These are phyloP conservation scores for Plasmodium vivax DNA, from an alignment of 169 alveolate species.

Conservation along the genomic window DNA sequence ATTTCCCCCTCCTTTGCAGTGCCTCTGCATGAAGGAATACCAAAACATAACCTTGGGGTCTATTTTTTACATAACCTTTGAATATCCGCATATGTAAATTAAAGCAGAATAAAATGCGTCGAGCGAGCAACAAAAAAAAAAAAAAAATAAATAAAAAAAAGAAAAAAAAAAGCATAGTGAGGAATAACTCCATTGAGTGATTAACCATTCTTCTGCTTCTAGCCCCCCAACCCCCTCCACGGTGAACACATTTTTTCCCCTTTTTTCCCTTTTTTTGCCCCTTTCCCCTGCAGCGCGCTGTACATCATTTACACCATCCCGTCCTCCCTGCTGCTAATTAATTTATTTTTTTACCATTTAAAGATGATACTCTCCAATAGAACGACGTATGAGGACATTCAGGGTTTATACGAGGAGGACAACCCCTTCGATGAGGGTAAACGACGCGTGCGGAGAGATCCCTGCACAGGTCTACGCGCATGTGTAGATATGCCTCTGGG, in stretches of 20 bases:
- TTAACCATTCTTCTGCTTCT: not conserved
- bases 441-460: not conserved
- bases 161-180: not conserved
- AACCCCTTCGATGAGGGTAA: constrained; percentile 74
- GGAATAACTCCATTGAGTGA: not conserved
- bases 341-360: constrained; percentile 56
- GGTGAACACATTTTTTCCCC: not conserved
- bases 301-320: constrained; percentile 52
- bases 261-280: not conserved
- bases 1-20: constrained; percentile 14
- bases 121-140: not conserved
- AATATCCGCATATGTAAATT: constrained; percentile 65
- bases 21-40: constrained; percentile 54
- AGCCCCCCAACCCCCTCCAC: not conserved
- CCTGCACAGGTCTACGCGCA: not conserved
- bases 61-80: constrained; percentile 27
- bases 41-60: constrained; percentile 8
- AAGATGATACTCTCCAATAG: constrained; percentile 49
- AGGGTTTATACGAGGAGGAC: constrained; percentile 28
- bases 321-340: constrained; percentile 45
- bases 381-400: constrained; percentile 72
- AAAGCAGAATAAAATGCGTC: not conserved
- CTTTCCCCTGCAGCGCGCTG: constrained; percentile 3
- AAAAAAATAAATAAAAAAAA: constrained; percentile 23
- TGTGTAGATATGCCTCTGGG: not conserved